phyloP scores from a whole-genome alignment of 192 early-diverging fungal species.

The Linnemannia elongata region DNA sequence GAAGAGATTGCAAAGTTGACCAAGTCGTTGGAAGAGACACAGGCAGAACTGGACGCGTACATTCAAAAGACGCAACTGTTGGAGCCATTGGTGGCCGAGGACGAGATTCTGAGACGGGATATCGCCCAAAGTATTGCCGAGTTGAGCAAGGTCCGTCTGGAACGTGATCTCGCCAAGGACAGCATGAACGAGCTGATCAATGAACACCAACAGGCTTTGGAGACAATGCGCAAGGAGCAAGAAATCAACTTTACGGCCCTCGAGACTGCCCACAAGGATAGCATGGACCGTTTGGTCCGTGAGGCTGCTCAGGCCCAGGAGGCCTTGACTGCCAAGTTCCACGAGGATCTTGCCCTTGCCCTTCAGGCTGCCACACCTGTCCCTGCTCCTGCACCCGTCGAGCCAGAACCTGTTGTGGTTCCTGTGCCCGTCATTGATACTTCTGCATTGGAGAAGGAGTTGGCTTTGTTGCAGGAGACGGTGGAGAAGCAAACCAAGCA shows the following conservation, averaged over 20 bases:
- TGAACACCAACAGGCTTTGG: constrained; percentile 44
- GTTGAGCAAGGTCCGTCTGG: constrained; percentile 34
- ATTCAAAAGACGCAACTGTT: constrained; percentile 48
- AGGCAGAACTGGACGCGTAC: constrained; percentile 41
- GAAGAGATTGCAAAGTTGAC: constrained; percentile 21
- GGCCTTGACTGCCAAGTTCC: constrained; percentile 20
- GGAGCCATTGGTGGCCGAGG: constrained; percentile 49
- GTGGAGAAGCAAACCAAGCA: constrained; percentile 10
- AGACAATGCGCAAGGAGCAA: constrained; percentile 35
- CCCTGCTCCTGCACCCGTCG: not conserved
- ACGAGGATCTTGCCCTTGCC: constrained; percentile 31
- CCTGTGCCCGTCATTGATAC: not conserved
- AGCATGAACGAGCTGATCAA: constrained; percentile 50
- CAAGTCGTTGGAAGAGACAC: constrained; percentile 29
- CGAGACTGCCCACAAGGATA: constrained; percentile 30
- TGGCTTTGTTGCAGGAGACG: constrained; percentile 10
- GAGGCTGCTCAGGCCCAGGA: constrained; percentile 40
- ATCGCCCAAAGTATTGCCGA: constrained; percentile 42
- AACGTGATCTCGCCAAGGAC: constrained; percentile 52
- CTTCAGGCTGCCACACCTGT: not conserved
- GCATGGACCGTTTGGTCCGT: constrained; percentile 24
- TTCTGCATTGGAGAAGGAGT: not conserved
- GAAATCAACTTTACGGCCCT: constrained; percentile 20
- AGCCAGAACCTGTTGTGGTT: not conserved
- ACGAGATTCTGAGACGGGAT: constrained; percentile 45